These are phyloP conservation scores for Elongisporangium anandrum DNA, from an alignment of 352 stramenopile genomes.

Conservation along the genomic window DNA sequence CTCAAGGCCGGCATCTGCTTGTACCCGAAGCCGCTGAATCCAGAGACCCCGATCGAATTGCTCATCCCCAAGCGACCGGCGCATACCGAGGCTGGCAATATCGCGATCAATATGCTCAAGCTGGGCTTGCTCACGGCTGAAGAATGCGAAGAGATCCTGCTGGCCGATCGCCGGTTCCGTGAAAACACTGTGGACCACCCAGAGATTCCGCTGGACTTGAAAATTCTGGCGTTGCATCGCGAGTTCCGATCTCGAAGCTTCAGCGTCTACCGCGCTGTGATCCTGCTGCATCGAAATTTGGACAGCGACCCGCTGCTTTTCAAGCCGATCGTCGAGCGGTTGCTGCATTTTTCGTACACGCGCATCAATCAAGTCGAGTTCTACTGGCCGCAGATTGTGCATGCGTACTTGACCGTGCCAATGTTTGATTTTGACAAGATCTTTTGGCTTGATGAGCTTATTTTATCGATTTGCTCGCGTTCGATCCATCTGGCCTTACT, in stretches of 20 bases:
- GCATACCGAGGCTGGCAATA: slow-evolving; percentile 77
- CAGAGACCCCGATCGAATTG: slow-evolving; percentile 79
- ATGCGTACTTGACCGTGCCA: slow-evolving; percentile 82
- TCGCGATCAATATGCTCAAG: slow-evolving; percentile 86
- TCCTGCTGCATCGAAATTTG: slow-evolving; percentile 79
- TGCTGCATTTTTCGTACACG: slow-evolving; percentile 85
- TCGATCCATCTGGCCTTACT: slow-evolving; percentile 83
- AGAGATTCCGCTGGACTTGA: slow-evolving; percentile 80
- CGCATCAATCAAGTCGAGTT: slow-evolving; percentile 91
- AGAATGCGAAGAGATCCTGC: slow-evolving; percentile 83
- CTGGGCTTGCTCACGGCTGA: slow-evolving; percentile 77
- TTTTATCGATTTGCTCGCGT: slow-evolving; percentile 84
- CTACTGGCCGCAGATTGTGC: slow-evolving; percentile 89
- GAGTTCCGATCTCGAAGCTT: slow-evolving; percentile 82
- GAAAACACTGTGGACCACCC: slow-evolving; percentile 83
- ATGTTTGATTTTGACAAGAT: slow-evolving; percentile 90
- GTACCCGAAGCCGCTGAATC: slow-evolving; percentile 81
- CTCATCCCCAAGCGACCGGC: slow-evolving; percentile 84
- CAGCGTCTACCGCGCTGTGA: slow-evolving; percentile 80
- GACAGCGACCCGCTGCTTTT: slow-evolving; percentile 84
- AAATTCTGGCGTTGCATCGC: slow-evolving; percentile 82
- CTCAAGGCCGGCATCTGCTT: slow-evolving; percentile 84
- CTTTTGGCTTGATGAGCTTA: slow-evolving; percentile 86
- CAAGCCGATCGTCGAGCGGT: slow-evolving; percentile 82
- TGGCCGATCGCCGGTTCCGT: slow-evolving; percentile 79